Evolutionary conservation across 306 rosid genomes (phyloP).

Genomic region (Amphicarpaea edgeworthii): DNA sequence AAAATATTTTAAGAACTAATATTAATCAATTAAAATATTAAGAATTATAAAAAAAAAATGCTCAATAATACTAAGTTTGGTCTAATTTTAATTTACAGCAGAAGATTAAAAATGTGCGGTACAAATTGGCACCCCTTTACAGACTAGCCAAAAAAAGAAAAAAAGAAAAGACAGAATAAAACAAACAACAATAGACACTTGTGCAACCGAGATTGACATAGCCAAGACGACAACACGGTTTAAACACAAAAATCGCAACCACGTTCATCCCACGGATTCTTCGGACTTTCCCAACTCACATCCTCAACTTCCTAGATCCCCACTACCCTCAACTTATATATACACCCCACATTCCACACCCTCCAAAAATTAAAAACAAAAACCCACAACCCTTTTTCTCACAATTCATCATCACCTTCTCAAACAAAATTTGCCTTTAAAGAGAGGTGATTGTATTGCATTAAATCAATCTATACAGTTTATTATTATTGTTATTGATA

Average conservation of each 20-base stretch:
- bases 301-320: neutral
- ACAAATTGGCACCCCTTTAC: neutral
- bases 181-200: neutral
- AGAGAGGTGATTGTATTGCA: neutral
- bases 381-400: too few relatives aligned
- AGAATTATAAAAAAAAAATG: too few relatives aligned
- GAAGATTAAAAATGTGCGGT: neutral
- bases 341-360: neutral
- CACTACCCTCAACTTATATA: neutral
- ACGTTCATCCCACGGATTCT: constrained; percentile 54
- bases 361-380: neutral
- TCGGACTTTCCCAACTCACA: constrained; percentile 37
- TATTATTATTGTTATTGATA: neutral
- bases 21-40: too few relatives aligned
- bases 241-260: constrained; percentile 42
- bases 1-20: too few relatives aligned
- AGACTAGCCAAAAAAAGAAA: neutral
- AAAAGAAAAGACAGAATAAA: neutral
- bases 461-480: neutral
- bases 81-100: too few relatives aligned
- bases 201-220: too few relatives aligned
- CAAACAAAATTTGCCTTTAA: too few relatives aligned
- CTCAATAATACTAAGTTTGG: too few relatives aligned
- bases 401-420: too few relatives aligned
- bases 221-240: constrained; percentile 33